Base-by-base conservation (phyloP, 108 stramenopile genomes). In the Licmophora abbreviata region DNA sequence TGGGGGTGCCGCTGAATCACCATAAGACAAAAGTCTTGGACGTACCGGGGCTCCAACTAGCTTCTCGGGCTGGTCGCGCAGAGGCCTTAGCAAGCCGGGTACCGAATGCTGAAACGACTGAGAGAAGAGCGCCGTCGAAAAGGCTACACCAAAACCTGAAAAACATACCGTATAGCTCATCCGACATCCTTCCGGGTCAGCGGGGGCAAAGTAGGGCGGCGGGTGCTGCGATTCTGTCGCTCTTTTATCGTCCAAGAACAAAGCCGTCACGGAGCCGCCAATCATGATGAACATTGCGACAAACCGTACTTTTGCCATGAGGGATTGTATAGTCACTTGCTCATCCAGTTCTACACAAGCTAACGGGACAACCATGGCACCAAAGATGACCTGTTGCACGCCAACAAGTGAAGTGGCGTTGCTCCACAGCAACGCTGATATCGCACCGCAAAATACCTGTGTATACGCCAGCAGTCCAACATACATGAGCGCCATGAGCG, bases 31-130 rank as follows among this genome's bases (percentile, higher is more conserved):
- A 15, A 29, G 26, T 33, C 3, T 22, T 33, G 32, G 3, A 38
- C 59, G 42, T 54, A 61, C 59, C 51, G 59, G 54, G 14, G 30
- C 53, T 29, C 40, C 45, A 3, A 20, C 6, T 3, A 36, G 41
- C 29, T 66, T 36, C 1, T 44, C n/a, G 1, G 56, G 34, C 4
- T 57, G 52, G 27, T 59, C 65, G 15, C 40, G 35, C 17, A 77
- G 50, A 4, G 70, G 76, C 17, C 66, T 14, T 12, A 77, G 18
- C 2, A 77, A 55, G 5, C 66, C 66, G 15, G 76, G 76, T 12
- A 77, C 70, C 11, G 62, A 64, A 49, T 77, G 76, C 44, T 77
- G 76, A 41, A 77, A 77, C 14, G 72, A 53, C 48, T 77, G 76
- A 20, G 48, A 44, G 66, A 77, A 77, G 9, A 77, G 54, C 18